These are phyloP conservation scores for Penstemon eatonii DNA, from an alignment of 257 asterid genomes.

Conservation along the genomic window DNA sequence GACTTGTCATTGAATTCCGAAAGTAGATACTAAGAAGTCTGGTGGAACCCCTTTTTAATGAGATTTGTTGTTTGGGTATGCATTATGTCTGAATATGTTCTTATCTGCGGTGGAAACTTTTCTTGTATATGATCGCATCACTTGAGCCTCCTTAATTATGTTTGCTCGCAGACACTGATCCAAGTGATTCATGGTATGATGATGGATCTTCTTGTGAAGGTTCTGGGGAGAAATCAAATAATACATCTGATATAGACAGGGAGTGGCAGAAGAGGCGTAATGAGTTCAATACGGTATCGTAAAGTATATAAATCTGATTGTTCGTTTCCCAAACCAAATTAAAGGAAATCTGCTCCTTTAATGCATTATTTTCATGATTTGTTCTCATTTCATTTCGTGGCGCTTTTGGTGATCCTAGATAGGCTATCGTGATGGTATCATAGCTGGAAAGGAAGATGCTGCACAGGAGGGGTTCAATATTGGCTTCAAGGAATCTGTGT, in stretches of 20 bases:
- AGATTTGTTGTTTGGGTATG: not conserved
- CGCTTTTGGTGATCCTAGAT: constrained; percentile 45
- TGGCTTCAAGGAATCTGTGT: constrained; percentile 71
- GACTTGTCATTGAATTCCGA: not conserved
- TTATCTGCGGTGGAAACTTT: not conserved
- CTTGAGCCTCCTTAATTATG: not conserved
- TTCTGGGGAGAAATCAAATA: constrained; percentile 33
- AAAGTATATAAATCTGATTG: constrained; percentile 1
- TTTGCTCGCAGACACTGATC: constrained; percentile 44
- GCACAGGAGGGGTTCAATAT: constrained; percentile 82
- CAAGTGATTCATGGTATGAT: constrained; percentile 60
- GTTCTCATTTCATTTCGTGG: constrained; percentile 1
- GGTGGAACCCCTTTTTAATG: constrained; percentile 1
- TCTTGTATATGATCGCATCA: not conserved
- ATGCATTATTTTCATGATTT: constrained; percentile 6
- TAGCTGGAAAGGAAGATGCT: constrained; percentile 82
- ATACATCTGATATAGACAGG: constrained; percentile 60
- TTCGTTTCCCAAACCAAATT: constrained; percentile 3
- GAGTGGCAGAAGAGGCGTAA: constrained; percentile 74
- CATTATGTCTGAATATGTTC: constrained; percentile 10
- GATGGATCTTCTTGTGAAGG: constrained; percentile 51
- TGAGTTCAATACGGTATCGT: constrained; percentile 78
- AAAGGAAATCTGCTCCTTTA: constrained; percentile 1
- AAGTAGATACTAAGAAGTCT: not conserved
- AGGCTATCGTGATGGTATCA: constrained; percentile 95